phyloP scores from a whole-genome alignment of 371 early-diverging fungal species.

The Apophysomyces ossiformis region DNA sequence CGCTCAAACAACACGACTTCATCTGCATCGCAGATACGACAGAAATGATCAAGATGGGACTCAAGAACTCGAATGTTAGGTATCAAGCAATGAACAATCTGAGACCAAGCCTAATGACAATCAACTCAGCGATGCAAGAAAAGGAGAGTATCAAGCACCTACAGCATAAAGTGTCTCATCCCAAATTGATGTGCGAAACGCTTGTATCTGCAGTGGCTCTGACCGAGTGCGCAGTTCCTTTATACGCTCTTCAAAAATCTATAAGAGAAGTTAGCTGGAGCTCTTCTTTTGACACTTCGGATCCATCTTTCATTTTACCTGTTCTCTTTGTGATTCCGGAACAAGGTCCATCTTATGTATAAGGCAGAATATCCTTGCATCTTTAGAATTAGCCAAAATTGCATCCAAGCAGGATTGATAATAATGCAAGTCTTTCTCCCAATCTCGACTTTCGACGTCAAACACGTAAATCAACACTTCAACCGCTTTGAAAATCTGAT shows the following conservation, averaged over 20 bases:
- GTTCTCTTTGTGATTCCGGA: constrained; percentile 74
- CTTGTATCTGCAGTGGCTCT: constrained; percentile 70
- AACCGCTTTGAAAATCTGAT: constrained; percentile 96
- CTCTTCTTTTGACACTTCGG: too few species aligned
- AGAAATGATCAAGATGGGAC: constrained; percentile 77
- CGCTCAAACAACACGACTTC: constrained; percentile 95
- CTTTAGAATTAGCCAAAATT: constrained; percentile 79
- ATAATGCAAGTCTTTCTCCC: constrained; percentile 89
- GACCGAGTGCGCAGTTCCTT: constrained; percentile 77
- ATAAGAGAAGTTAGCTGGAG: background rate
- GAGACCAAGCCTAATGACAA: constrained; percentile 85
- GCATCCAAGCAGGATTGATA: constrained; percentile 91
- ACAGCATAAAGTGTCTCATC: constrained; percentile 93
- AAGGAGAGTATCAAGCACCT: constrained; percentile 13
- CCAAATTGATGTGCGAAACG: constrained; percentile 95
- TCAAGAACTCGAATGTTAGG: constrained; percentile 88
- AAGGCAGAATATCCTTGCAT: constrained; percentile 92
- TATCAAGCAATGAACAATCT: constrained; percentile 92
- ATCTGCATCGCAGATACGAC: constrained; percentile 85
- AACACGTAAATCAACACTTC: constrained; percentile 97
- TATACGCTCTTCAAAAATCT: constrained; percentile 75
- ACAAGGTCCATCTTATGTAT: constrained; percentile 98
- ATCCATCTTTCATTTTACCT: constrained; percentile 40
- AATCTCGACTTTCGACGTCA: constrained; percentile 93
- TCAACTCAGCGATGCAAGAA: background rate